Percentiles rank a stretch among this genome's conserved stretches.
phyloP scores from a whole-genome alignment of 495 filamentous ascomycete genomes.

The Friedmanniomyces simplex region DNA sequence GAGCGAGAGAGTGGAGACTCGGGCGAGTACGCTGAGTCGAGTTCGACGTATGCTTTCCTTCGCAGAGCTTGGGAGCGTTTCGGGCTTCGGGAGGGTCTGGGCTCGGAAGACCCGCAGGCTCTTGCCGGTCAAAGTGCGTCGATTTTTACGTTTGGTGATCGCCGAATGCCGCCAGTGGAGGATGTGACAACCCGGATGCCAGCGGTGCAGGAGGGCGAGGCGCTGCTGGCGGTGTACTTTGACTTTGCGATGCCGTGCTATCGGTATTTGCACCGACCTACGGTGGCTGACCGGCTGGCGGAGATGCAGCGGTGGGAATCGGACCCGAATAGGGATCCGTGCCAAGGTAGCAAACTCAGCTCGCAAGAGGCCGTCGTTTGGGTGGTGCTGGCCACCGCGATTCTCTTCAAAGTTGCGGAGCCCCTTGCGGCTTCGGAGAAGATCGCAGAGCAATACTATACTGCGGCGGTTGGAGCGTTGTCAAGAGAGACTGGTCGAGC shows the following conservation, averaged over 20 bases:
- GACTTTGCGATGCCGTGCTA: conserved; percentile 20
- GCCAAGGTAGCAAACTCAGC: not conserved
- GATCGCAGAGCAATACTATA: conserved; percentile 1
- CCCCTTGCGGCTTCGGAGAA: not conserved
- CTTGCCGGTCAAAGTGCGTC: not conserved
- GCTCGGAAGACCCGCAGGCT: not conserved
- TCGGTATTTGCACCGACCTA: conserved; percentile 18
- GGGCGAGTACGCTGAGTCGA: conserved; percentile 15
- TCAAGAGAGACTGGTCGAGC: conserved; percentile 5
- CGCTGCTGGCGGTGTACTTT: conserved; percentile 13
- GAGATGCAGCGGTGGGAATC: not conserved
- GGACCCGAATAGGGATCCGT: not conserved
- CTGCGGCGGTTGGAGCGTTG: not conserved
- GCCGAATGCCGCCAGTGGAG: not conserved
- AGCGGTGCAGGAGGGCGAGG: not conserved
- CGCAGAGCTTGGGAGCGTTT: conserved; percentile 16
- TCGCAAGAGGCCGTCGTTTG: conserved; percentile 11
- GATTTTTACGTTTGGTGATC: conserved; percentile 18
- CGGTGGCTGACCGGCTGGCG: conserved; percentile 5
- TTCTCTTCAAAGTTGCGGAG: not conserved
- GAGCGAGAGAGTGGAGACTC: not conserved
- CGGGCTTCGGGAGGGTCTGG: not conserved
- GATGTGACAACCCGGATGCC: not conserved
- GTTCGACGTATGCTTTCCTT: conserved; percentile 9
- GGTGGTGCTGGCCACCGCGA: conserved; percentile 12